Base-by-base conservation (phyloP, 495 filamentous ascomycete genomes). In the Gamarada debralockiae region DNA sequence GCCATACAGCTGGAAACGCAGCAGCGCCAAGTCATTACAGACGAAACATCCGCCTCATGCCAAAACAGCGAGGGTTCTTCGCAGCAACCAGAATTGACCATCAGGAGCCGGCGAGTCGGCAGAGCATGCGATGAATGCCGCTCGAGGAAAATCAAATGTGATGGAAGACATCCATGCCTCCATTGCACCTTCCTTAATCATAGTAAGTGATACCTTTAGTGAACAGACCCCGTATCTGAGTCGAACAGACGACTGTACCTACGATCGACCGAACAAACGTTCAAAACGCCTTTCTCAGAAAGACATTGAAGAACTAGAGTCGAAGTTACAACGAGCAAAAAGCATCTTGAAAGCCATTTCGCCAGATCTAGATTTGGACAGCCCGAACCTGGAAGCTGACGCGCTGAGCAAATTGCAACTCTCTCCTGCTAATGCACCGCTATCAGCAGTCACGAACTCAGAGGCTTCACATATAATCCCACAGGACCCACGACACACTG, bases 71-170 rank as follows among this genome's bases (percentile, higher is more conserved):
- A 45, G 3, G 41, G 9, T 45, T 45, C 41, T 45, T 45, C 41
- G n/a, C n/a, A n/a, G 17, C 18, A 45, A 22, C 41, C 41, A 25
- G 41, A 45, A 45, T 45, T 25, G 41, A 23, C 18, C 41, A 7
- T 45, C 41, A 45, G 22, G 41, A 45, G 38, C 38, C 9, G 41
- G 15, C 41, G 41, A 45, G 22, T 45, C 41, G 22, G 22, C 41
- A 45, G 84, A 31, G 85, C 85, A 14, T 89, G 85, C 67, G 86
- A 90, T 59, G 87, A 90, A 62, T 90, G 85, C 61, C 75, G 86
- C 31, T 70, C 83, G 56, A 90, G 90, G 67, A 90, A 90, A 68
- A 89, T 89, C 67, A 90, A 89, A 65, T 90, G 87, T 59, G 87
- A 90, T 62, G 87, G 87, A 37, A 87, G 86, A 63, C 85, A 87